These are phyloP conservation scores for Blakeslea trispora DNA, from an alignment of 371 early-diverging fungal species.

Conservation along the genomic window DNA sequence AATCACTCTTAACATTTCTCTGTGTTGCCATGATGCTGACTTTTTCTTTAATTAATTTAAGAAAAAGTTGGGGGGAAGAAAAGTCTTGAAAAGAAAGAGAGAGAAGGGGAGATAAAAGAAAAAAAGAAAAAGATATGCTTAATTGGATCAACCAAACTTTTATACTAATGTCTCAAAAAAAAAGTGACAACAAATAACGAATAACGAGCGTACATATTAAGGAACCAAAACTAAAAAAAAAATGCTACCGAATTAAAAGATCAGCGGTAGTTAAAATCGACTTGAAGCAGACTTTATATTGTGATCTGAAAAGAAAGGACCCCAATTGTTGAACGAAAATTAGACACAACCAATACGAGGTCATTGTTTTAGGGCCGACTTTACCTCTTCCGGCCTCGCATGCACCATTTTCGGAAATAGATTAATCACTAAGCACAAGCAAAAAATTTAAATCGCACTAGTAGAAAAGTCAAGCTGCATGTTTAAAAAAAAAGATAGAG, in stretches of 20 bases:
- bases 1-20: slow-evolving; percentile 16
- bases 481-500: too few relatives aligned
- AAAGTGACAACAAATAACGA: neutral
- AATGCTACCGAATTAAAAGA: neutral
- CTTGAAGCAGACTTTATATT: neutral
- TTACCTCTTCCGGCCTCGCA: neutral
- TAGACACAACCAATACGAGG: slow-evolving; percentile 8
- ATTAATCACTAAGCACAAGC: too few relatives aligned
- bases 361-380: neutral
- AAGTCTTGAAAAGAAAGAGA: slow-evolving; percentile 2
- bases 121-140: neutral
- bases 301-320: slow-evolving; percentile 1
- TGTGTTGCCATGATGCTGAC: slow-evolving; percentile 25
- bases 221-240: neutral
- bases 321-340: slow-evolving; percentile 10
- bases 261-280: neutral
- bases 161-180: neutral
- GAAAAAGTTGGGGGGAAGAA: neutral
- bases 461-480: too few relatives aligned
- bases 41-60: slow-evolving; percentile 8
- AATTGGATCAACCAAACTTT: neutral
- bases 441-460: too few relatives aligned
- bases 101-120: slow-evolving; percentile 3
- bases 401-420: too few relatives aligned
- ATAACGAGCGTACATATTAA: neutral